phyloP scores from a whole-genome alignment of 192 early-diverging fungal species.

The Gryganskiella cystojenkinii region DNA sequence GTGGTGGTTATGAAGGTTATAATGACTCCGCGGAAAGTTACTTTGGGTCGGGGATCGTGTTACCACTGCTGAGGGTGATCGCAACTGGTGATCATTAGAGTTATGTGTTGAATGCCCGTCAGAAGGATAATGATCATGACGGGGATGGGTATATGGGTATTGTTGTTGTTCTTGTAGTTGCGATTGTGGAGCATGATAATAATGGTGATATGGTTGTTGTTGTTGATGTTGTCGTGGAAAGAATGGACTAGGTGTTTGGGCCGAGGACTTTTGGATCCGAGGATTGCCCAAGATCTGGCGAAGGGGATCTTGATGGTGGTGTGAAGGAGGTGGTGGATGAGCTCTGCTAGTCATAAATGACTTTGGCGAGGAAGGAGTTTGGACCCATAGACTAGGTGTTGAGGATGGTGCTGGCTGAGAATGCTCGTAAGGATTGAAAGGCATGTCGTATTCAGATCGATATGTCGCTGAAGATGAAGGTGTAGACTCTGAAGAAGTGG shows the following conservation, averaged over 20 bases:
- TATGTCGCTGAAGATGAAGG: too few species aligned
- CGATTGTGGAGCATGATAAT: not conserved
- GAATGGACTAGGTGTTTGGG: not conserved
- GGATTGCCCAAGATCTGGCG: not conserved
- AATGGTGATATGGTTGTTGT: not conserved
- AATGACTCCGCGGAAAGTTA: not conserved
- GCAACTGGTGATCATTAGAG: not conserved
- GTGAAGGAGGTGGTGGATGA: not conserved
- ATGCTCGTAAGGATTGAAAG: too few species aligned
- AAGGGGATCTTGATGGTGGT: not conserved
- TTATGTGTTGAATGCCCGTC: conserved; percentile 2
- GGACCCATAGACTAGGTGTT: too few species aligned
- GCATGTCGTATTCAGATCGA: too few species aligned
- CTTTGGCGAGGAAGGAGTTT: too few species aligned
- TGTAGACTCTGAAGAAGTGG: too few species aligned
- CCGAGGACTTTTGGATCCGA: not conserved
- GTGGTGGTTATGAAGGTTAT: not conserved
- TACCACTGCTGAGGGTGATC: too few species aligned
- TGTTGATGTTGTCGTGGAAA: not conserved
- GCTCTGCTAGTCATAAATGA: too few species aligned
- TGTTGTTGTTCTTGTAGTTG: conserved; percentile 4
- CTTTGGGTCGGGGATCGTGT: too few species aligned
- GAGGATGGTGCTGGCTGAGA: too few species aligned
- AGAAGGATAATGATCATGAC: not conserved
- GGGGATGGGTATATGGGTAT: not conserved